Percentiles rank a stretch among this genome's conserved stretches.
These are phyloP conservation scores for Dactylellina parvicollis DNA, from an alignment of 2,329 filamentous ascomycete species.

Conservation along the genomic window DNA sequence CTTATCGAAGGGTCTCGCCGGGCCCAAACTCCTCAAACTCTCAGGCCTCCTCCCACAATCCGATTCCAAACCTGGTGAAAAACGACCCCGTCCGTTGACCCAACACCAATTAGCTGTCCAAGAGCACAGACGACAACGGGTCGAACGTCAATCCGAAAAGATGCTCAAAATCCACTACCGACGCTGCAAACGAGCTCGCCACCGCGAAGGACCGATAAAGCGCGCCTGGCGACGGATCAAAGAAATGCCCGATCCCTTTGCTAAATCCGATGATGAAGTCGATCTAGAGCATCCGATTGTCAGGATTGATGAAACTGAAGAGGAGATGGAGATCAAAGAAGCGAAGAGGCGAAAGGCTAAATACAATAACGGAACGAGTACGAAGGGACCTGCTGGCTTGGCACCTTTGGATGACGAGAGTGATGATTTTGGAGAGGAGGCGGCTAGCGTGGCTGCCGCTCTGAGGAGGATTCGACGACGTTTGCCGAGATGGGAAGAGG, in stretches of 20 bases:
- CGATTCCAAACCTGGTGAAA: slow-evolving; percentile 65
- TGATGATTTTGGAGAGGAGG: slow-evolving; percentile 81
- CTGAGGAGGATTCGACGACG: slow-evolving; percentile 72
- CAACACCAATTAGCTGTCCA: slow-evolving; percentile 84
- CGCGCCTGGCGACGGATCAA: slow-evolving; percentile 74
- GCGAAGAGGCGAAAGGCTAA: slow-evolving; percentile 30
- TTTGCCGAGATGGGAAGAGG: slow-evolving; percentile 75
- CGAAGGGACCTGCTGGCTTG: slow-evolving; percentile 64
- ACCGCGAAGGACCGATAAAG: slow-evolving; percentile 73
- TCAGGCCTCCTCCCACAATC: slow-evolving; percentile 54
- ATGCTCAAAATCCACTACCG: slow-evolving; percentile 62
- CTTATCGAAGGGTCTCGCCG: slow-evolving; percentile 45
- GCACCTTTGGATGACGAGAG: slow-evolving; percentile 68
- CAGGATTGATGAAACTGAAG: slow-evolving; percentile 60
- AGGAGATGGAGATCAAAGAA: slow-evolving; percentile 64
- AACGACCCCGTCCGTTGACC: slow-evolving; percentile 77
- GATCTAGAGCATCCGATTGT: slow-evolving; percentile 58
- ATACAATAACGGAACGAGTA: slow-evolving; percentile 54
- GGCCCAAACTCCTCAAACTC: slow-evolving; percentile 40
- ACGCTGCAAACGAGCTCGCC: slow-evolving; percentile 68
- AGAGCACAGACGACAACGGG: slow-evolving; percentile 78
- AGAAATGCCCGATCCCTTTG: slow-evolving; percentile 67
- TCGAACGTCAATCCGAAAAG: slow-evolving; percentile 82
- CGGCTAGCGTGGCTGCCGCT: slow-evolving; percentile 72
- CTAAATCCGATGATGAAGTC: slow-evolving; percentile 72